Conservation (phyloP, 805 yeast genomes). For the Metschnikowia amazonensis region DNA sequence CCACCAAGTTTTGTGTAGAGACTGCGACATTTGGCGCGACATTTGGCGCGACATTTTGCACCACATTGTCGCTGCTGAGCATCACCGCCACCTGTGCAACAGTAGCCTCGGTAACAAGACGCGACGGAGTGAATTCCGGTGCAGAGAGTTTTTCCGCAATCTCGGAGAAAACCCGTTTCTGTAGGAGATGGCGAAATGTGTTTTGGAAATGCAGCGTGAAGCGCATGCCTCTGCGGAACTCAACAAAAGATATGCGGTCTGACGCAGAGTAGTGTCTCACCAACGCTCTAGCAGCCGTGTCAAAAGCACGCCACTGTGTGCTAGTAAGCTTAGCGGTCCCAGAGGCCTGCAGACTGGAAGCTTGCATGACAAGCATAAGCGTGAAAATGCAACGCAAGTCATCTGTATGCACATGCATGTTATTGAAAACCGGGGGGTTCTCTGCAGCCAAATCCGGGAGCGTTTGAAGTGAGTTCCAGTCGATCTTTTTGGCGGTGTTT, state of each 20-base stretch:
- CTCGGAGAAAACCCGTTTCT: not conserved
- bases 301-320: constrained; percentile 41
- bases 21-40: constrained; percentile 29
- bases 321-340: not conserved
- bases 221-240: constrained; percentile 8
- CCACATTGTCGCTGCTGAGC: constrained; percentile 19
- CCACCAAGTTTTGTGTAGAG: constrained; percentile 47
- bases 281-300: constrained; percentile 41
- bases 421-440: not conserved
- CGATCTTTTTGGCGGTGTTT: constrained; percentile 12
- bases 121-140: constrained; percentile 19
- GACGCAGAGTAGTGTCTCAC: constrained; percentile 38
- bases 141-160: not conserved
- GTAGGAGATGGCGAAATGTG: not conserved
- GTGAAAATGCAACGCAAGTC: constrained; percentile 1
- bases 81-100: constrained; percentile 38
- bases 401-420: not conserved
- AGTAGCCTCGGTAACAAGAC: constrained; percentile 39
- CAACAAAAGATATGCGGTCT: not conserved
- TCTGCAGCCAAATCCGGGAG: constrained; percentile 27
- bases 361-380: not conserved
- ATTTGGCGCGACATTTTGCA: constrained; percentile 29
- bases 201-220: constrained; percentile 4
- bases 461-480: constrained; percentile 32
- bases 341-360: not conserved